Conservation (phyloP, 2,329 filamentous ascomycete species). For the Pseudogymnoascus sp. region DNA sequence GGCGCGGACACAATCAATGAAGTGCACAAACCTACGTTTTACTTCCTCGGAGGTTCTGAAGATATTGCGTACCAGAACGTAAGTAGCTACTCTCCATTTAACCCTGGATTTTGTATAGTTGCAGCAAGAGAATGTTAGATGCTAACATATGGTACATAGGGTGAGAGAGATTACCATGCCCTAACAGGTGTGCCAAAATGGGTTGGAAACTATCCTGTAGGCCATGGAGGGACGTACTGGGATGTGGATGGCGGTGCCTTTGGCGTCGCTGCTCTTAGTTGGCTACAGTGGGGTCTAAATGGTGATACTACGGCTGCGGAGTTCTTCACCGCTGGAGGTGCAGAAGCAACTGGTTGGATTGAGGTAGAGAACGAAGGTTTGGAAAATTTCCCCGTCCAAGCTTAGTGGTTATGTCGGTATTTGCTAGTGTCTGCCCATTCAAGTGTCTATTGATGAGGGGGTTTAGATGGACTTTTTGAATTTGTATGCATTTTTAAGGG, state of each 20-base stretch:
- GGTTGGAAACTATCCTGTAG: conserved; percentile 20
- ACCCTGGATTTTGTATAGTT: not conserved
- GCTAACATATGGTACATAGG: not conserved
- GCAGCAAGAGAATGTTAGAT: not conserved
- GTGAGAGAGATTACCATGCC: not conserved
- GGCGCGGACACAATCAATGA: not conserved
- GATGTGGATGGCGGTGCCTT: conserved; percentile 19
- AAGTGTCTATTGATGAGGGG: no score
- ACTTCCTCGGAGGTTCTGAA: conserved; percentile 14
- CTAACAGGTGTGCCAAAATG: conserved; percentile 17
- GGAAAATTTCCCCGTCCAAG: not conserved
- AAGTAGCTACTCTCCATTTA: not conserved
- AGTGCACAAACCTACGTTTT: conserved; percentile 1
- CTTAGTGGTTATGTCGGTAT: not conserved
- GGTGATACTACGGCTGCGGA: not conserved
- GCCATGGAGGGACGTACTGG: conserved; percentile 20
- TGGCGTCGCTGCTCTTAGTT: conserved; percentile 16
- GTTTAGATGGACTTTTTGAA: no score
- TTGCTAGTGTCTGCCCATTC: not conserved
- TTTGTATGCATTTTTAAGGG: no score
- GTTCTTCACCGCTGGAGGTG: not conserved
- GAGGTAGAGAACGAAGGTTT: not conserved
- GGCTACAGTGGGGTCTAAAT: conserved; percentile 10
- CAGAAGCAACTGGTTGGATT: not conserved
- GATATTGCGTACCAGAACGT: conserved; percentile 20